These are phyloP conservation scores for Neofusicoccum laricinum DNA, from an alignment of 2,329 filamentous ascomycete species.

Conservation along the genomic window DNA sequence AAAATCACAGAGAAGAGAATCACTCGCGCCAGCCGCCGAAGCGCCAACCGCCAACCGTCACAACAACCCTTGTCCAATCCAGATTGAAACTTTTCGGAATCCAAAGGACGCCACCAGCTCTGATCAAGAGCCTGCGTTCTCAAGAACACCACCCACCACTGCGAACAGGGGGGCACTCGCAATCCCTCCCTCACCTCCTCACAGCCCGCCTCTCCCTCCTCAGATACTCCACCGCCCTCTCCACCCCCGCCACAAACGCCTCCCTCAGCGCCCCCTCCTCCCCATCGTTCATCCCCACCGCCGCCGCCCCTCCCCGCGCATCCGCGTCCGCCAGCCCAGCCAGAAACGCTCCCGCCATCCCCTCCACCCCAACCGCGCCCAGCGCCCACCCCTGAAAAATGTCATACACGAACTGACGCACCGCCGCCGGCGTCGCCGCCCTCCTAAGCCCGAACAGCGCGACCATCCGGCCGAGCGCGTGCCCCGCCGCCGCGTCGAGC, in stretches of 20 bases:
- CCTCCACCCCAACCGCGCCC: background rate
- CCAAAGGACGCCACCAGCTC: too few relatives aligned
- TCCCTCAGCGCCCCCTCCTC: background rate
- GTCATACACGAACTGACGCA: background rate
- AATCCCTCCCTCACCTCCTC: background rate
- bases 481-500: background rate
- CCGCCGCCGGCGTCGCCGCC: background rate
- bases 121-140: too few relatives aligned
- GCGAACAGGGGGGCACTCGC: too few relatives aligned
- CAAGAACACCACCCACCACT: too few relatives aligned
- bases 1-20: too few relatives aligned
- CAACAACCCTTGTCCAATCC: too few relatives aligned
- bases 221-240: background rate
- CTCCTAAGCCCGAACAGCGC: background rate
- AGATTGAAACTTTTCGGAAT: too few relatives aligned
- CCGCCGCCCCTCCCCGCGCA: background rate
- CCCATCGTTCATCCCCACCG: background rate
- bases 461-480: background rate
- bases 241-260: slow-evolving; percentile 15
- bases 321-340: background rate
- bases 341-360: background rate
- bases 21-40: too few relatives aligned
- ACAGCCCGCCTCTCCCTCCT: background rate
- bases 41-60: too few relatives aligned
- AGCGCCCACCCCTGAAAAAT: background rate